Percentiles rank a stretch among this genome's conserved stretches.
Evolutionary conservation across 2,329 filamentous ascomycete genomes (phyloP).

Genomic region (Chaetomium olivaceum): DNA sequence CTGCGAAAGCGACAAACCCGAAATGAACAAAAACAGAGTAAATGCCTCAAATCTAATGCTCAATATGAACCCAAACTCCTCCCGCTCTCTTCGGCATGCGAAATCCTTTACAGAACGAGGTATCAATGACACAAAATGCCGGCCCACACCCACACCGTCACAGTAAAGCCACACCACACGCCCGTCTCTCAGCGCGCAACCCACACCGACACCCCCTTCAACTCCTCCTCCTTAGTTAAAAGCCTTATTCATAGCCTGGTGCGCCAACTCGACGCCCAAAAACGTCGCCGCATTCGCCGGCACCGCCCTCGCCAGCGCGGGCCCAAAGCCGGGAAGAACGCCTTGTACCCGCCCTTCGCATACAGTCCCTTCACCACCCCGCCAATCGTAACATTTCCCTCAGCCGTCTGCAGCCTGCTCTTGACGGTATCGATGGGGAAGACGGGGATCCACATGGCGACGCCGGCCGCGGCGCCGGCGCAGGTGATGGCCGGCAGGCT

Average conservation of each 20-base stretch:
- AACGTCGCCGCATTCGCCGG: slow-evolving; percentile 97
- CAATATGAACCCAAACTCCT: slow-evolving; percentile 16
- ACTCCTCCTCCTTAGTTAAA: slow-evolving; percentile 46
- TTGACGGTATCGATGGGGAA: slow-evolving; percentile 98
- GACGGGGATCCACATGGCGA: slow-evolving; percentile 99
- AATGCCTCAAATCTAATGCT: slow-evolving; percentile 12
- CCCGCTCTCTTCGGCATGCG: slow-evolving; percentile 15
- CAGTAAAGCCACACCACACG: not conserved
- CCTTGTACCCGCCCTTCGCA: slow-evolving; percentile 75
- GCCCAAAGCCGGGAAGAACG: slow-evolving; percentile 96
- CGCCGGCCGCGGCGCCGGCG: slow-evolving; percentile 85
- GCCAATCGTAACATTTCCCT: slow-evolving; percentile 77
- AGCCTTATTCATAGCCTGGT: slow-evolving; percentile 76
- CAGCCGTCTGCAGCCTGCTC: slow-evolving; percentile 86
- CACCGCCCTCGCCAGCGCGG: slow-evolving; percentile 87
- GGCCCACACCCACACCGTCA: not conserved
- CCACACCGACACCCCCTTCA: not conserved
- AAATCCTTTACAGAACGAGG: slow-evolving; percentile 14
- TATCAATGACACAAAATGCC: slow-evolving; percentile 6
- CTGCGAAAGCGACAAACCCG: not conserved
- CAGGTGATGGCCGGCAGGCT: slow-evolving; percentile 80
- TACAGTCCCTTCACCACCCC: slow-evolving; percentile 84
- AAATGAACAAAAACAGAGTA: not conserved
- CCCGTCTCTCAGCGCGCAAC: not conserved
- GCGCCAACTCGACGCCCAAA: slow-evolving; percentile 78